A percentile compares a stretch with the other conserved stretches of the same genome.
Evolutionary conservation across 352 stramenopile genomes (phyloP).

Genomic region (Sclerospora graminicola): DNA sequence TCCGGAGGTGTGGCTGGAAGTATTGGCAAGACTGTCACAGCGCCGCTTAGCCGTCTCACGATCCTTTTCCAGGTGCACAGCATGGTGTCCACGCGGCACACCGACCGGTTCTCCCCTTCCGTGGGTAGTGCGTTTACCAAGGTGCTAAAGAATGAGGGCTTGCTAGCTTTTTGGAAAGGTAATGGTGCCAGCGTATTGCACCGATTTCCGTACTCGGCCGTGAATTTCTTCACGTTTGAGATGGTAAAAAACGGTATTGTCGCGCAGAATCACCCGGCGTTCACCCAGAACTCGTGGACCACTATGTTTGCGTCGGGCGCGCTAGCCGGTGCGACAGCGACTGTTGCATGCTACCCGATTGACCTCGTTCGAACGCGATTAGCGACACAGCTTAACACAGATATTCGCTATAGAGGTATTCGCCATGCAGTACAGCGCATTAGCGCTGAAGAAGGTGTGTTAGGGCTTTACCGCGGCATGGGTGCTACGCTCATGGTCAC

Average conservation of each 20-base stretch:
- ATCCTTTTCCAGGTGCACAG: conserved; percentile 96
- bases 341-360: conserved; percentile 92
- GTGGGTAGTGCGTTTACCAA: conserved; percentile 77
- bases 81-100: conserved; percentile 87
- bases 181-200: conserved; percentile 94
- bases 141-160: conserved; percentile 89
- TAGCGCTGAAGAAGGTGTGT: conserved; percentile 74
- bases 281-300: conserved; percentile 63
- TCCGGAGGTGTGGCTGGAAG: conserved; percentile 90
- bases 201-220: conserved; percentile 93
- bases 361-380: conserved; percentile 93
- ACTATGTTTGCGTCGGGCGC: conserved; percentile 73
- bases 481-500: conserved; percentile 90
- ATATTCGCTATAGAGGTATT: conserved; percentile 87
- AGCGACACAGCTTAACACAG: conserved; percentile 88
- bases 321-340: conserved; percentile 58
- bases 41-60: conserved; percentile 89
- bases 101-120: conserved; percentile 70
- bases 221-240: conserved; percentile 97
- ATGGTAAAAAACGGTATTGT: conserved; percentile 77
- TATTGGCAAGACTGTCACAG: conserved; percentile 93
- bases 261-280: conserved; percentile 44
- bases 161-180: conserved; percentile 91
- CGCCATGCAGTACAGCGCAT: conserved; percentile 91
- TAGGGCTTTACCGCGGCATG: conserved; percentile 90